Conservation (phyloP, 805 yeast species). For the Suhomyces canberraensis region DNA sequence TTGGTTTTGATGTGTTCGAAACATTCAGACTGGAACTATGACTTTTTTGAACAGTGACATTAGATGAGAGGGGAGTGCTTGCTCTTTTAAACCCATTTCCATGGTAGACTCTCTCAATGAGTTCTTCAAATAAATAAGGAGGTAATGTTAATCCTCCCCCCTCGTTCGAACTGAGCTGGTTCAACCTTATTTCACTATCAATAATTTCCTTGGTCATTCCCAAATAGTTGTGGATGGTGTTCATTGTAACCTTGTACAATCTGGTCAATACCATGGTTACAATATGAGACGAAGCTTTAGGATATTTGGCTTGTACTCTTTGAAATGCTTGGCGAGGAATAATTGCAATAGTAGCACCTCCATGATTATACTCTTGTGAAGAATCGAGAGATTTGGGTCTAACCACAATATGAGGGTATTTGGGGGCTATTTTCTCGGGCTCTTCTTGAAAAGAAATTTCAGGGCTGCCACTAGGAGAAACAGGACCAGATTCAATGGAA, state of each 20-base stretch:
- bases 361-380: conserved; percentile 1
- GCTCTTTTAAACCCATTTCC: conserved; percentile 1
- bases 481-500: conserved; percentile 3
- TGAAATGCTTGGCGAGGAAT: conserved; percentile 84
- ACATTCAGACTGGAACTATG: neutral
- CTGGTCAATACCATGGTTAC: conserved; percentile 89
- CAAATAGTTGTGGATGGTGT: conserved; percentile 81
- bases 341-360: conserved; percentile 76
- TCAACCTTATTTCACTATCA: conserved; percentile 68
- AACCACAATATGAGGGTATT: conserved; percentile 54
- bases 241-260: conserved; percentile 85
- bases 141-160: conserved; percentile 45
- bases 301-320: conserved; percentile 68
- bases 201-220: conserved; percentile 81
- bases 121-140: conserved; percentile 56
- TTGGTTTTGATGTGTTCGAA: neutral
- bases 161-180: conserved; percentile 36
- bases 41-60: neutral
- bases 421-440: neutral
- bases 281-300: conserved; percentile 88
- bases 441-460: neutral
- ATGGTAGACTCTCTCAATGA: conserved; percentile 40
- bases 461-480: conserved; percentile 1
- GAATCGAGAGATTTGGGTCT: conserved; percentile 46
- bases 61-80: neutral